Conservation (phyloP, 768 basidiomycete species). For the Goffeauzyma gilvescens region DNA sequence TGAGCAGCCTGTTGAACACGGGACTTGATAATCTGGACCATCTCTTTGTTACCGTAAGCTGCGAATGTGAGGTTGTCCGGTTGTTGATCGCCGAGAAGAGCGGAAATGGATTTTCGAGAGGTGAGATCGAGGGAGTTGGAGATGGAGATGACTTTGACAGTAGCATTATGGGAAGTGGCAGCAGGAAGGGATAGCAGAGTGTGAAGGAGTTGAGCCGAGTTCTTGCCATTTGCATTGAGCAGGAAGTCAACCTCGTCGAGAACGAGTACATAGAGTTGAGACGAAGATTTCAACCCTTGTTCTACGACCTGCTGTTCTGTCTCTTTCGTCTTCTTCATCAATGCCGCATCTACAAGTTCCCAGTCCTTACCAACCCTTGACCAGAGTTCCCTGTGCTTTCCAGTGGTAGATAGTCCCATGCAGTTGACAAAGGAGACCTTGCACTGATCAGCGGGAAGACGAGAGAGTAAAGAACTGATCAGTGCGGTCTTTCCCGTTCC, state of each 20-base stretch:
- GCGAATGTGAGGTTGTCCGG: slow-evolving; percentile 29
- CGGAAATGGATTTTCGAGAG: slow-evolving; percentile 24
- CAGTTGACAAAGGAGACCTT: slow-evolving; percentile 27
- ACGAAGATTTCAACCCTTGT: neutral
- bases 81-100: slow-evolving; percentile 16
- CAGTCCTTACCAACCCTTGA: slow-evolving; percentile 19
- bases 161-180: slow-evolving; percentile 5
- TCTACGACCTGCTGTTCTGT: neutral
- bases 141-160: slow-evolving; percentile 30
- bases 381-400: slow-evolving; percentile 24
- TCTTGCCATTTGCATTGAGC: slow-evolving; percentile 18
- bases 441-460: slow-evolving; percentile 5
- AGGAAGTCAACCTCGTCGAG: slow-evolving; percentile 33
- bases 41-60: slow-evolving; percentile 27
- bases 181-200: slow-evolving; percentile 28
- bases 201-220: slow-evolving; percentile 24
- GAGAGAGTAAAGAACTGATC: slow-evolving; percentile 22
- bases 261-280: slow-evolving; percentile 21
- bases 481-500: slow-evolving; percentile 55
- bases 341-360: slow-evolving; percentile 15
- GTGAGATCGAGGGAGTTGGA: slow-evolving; percentile 34
- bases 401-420: slow-evolving; percentile 21
- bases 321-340: slow-evolving; percentile 4
- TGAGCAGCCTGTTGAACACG: slow-evolving; percentile 16
- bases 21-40: slow-evolving; percentile 26